Conservation (phyloP, 2,329 filamentous ascomycete species). For the Cercospora zeae-maydis region DNA sequence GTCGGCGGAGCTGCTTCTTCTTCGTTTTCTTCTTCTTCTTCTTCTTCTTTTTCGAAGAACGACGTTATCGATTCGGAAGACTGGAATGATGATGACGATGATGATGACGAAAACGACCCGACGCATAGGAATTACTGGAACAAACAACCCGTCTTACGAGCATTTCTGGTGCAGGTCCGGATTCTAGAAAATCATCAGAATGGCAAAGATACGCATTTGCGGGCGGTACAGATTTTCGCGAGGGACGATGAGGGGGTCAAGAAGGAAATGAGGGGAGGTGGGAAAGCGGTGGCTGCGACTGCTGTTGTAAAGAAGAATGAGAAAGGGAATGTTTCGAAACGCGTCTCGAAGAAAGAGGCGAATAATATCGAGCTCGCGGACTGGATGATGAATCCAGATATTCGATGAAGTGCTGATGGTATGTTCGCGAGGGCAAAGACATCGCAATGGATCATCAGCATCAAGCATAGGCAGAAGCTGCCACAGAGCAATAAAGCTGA, state of each 20-base stretch:
- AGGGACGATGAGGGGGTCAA: slow-evolving; percentile 36
- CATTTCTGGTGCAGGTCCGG: slow-evolving; percentile 84
- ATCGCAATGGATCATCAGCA: neutral
- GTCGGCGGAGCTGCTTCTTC: slow-evolving; percentile 45
- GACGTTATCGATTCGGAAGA: slow-evolving; percentile 24
- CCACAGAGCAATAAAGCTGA: neutral
- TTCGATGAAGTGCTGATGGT: slow-evolving; percentile 28
- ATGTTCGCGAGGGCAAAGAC: neutral
- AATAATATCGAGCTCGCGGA: slow-evolving; percentile 35
- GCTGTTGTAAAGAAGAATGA: neutral
- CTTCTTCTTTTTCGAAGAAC: no score
- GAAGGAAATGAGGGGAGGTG: slow-evolving; percentile 2
- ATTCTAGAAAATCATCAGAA: slow-evolving; percentile 98
- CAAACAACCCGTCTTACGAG: slow-evolving; percentile 70
- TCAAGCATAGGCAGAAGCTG: neutral
- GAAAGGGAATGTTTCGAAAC: neutral
- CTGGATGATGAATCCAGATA: slow-evolving; percentile 38
- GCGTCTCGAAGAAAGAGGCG: slow-evolving; percentile 13
- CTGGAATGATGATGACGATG: slow-evolving; percentile 35
- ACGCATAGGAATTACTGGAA: slow-evolving; percentile 40
- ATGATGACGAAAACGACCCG: slow-evolving; percentile 32
- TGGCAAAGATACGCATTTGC: slow-evolving; percentile 96
- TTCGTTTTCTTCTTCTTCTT: neutral
- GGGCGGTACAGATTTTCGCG: slow-evolving; percentile 83
- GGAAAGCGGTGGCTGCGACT: neutral